A percentile compares a stretch with the other conserved stretches of the same genome.
These are phyloP conservation scores for Pezizomycotina sp. DNA, from an alignment of 2,329 filamentous ascomycete species.

Conservation along the genomic window DNA sequence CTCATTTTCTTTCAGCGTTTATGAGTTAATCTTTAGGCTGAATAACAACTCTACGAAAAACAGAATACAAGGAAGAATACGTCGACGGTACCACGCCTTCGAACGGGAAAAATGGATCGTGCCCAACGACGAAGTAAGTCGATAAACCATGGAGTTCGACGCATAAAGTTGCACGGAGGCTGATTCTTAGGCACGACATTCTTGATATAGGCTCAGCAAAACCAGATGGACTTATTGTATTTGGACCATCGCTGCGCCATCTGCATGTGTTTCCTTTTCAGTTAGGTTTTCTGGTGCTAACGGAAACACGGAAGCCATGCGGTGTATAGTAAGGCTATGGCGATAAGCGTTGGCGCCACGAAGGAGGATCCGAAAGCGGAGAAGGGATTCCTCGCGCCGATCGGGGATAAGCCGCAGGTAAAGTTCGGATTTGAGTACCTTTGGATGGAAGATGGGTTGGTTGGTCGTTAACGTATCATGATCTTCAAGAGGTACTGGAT, in stretches of 20 bases:
- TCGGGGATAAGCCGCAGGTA: conserved; percentile 25
- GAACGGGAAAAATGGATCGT: conserved; percentile 35
- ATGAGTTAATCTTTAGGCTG: no score
- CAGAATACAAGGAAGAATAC: conserved; percentile 22
- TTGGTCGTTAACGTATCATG: not conserved
- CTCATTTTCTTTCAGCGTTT: no score
- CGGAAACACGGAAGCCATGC: conserved; percentile 20
- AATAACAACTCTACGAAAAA: no score
- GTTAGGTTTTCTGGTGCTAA: not conserved
- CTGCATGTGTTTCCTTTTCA: no score
- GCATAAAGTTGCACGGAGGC: not conserved
- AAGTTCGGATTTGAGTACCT: not conserved
- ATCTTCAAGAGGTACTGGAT: conserved; percentile 26
- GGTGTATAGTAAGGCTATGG: conserved; percentile 27
- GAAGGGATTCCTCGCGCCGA: conserved; percentile 30
- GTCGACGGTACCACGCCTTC: conserved; percentile 36
- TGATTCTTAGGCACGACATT: conserved; percentile 2
- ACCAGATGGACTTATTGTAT: conserved; percentile 19
- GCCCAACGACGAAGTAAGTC: conserved; percentile 35
- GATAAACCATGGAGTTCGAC: no score
- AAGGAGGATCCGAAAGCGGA: no score
- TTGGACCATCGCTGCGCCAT: conserved; percentile 2
- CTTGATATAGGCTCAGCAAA: conserved; percentile 16
- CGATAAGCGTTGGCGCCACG: conserved; percentile 29
- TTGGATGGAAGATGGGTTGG: not conserved